Conservation (phyloP, 805 yeast species). For the Ogataea pini region DNA sequence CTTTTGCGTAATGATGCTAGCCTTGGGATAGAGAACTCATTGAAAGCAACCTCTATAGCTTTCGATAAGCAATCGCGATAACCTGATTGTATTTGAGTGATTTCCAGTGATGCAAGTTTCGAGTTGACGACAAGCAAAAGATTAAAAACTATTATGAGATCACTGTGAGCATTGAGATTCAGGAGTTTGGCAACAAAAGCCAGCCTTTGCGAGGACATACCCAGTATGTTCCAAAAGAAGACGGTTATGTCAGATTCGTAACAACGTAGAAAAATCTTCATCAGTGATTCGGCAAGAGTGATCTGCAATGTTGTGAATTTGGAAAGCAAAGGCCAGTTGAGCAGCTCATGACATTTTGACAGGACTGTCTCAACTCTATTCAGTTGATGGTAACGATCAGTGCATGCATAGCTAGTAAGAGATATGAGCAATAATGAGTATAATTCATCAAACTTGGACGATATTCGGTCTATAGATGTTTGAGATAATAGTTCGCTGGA, state of each 20-base stretch:
- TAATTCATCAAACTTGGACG: slow-evolving; percentile 30
- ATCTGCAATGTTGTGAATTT: slow-evolving; percentile 31
- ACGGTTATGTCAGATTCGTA: slow-evolving; percentile 17
- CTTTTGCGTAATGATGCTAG: slow-evolving; percentile 19
- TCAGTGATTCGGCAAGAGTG: slow-evolving; percentile 27
- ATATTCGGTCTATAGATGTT: slow-evolving; percentile 19
- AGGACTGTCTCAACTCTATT: slow-evolving; percentile 22
- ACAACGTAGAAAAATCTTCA: slow-evolving; percentile 26
- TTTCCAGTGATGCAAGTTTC: slow-evolving; percentile 3
- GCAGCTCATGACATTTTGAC: slow-evolving; percentile 27
- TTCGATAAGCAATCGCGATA: not conserved
- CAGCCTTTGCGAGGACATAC: slow-evolving; percentile 15
- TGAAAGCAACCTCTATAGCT: slow-evolving; percentile 16
- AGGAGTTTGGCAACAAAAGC: slow-evolving; percentile 11
- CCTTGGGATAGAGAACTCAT: slow-evolving; percentile 12
- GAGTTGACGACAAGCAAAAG: slow-evolving; percentile 19
- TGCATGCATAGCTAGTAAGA: slow-evolving; percentile 20
- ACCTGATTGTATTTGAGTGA: not conserved
- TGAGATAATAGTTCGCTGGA: slow-evolving; percentile 19
- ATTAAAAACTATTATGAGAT: slow-evolving; percentile 24
- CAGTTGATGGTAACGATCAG: slow-evolving; percentile 19
- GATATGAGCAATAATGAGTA: slow-evolving; percentile 30
- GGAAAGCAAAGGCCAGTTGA: slow-evolving; percentile 32
- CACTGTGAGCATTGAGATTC: slow-evolving; percentile 16
- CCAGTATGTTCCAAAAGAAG: slow-evolving; percentile 28